Evolutionary conservation across 441 rosid genomes (phyloP), one percentile per base, ranked within the genome.

Genomic region (Codiaeum variegatum): DNA sequence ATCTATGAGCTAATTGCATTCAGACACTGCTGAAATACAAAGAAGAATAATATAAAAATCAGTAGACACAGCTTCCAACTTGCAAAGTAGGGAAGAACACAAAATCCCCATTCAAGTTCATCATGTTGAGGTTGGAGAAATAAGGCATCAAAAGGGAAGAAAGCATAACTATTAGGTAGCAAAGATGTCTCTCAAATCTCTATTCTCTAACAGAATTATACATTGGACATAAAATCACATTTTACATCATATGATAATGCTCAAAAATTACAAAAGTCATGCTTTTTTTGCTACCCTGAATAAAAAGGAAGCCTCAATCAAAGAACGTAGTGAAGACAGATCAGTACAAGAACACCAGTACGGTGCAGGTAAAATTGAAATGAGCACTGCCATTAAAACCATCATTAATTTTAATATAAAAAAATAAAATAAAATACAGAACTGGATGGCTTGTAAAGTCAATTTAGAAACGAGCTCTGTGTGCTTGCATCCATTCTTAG

Each of bases 81-180:
- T 6, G 60, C 21, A 63, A 62, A 62, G 13, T 7, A 49, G 54
- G 31, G 42, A 64, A 60, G 55, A 49, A 61, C 6, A 67, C 46
- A 58, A 73, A 66, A 66, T 66, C 23, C 26, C 7, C 70, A 69
- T 31, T 64, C 42, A 70, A 47, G 12, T 42, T 64, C 15, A 42
- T 19, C 32, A 28, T 26, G 19, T 40, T 51, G 55, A 69, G 26
- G 31, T 68, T 44, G 42, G 34, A n/a, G n/a, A 56, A 11, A 16
- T 58, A 47, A 71, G 18, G 69, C 23, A 55, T n/a, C 56, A 13
- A 69, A 36, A 15, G 60, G 46, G 54, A 34, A 67, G 51, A 59
- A 32, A n/a, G 62, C 6, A 11, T 49, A 63, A 49, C 51, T 61
- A 34, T 61, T 28, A 36, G 5, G 51, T 38, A 28, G 31, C 15